Evolutionary conservation across 192 early-diverging fungal species (phyloP), one percentile per base, ranked within the genome.

Genomic region (Helicostylum pulchrum): DNA sequence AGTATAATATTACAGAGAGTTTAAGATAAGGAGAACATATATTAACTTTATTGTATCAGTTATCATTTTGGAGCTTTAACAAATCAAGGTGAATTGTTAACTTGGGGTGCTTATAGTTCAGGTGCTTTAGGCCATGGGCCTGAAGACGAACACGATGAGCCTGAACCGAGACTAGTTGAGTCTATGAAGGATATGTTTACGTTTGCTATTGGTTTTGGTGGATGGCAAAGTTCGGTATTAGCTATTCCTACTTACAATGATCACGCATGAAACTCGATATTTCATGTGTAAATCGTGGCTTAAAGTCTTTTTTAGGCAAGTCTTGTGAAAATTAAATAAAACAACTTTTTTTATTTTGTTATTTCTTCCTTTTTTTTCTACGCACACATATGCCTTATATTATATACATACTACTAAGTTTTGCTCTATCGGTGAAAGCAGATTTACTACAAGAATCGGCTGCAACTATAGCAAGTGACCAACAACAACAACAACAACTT

Each of bases 191-290:
- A 69, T 62, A 62, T 49, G 53, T 63, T 69, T 63, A 53, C 58
- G 4, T 69, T 69, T 69, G 67, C 59, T n/a, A 55, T 62, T 17
- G 53, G 60, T 20, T 69, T 69, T 69, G 67, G 67, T 31, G 67
- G 67, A 1, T 69, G 67, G 67, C 67, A 69, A 14, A 69, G 67
- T 44, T 43, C 49, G 23, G 62, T 34, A 30, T 53, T 64, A 19
- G 51, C 50, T 15, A 53, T 64, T 39, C 9, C 36, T 9, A 39
- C 36, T 39, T 1, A 9, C 36, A 39, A 9, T 39, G 36, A 26
- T 26, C 26, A 26, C 26, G 26, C 26, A 26, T 26, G 26, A 26
- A 26, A 26, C 26, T 26, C 26, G 26, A 26, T 26, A 26, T 26
- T 26, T 26, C 26, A 26, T 26, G 26, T 26, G 26, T 26, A 26